Evolutionary conservation across 2,329 filamentous ascomycete species (phyloP), one percentile per base, ranked within the genome.

Genomic region (Tolypocladium tropicale): DNA sequence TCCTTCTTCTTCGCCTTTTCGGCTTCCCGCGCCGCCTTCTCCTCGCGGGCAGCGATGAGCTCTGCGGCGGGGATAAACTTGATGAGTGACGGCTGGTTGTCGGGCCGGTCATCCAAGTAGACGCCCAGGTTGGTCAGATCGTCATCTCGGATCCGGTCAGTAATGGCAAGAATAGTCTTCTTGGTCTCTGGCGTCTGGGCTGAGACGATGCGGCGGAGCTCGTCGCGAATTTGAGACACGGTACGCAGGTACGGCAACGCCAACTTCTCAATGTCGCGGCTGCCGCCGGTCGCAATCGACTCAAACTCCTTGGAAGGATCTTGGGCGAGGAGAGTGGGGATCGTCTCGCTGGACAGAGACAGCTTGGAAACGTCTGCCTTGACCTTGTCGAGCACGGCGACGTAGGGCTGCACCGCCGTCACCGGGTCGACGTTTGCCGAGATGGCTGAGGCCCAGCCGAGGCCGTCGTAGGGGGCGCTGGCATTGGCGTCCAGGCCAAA

Each of bases 61-160:
- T 83, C 78, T 4, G 76, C 72, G 4, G 78, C 79, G 0, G 81
- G 79, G 11, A 84, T 74, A 58, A 84, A 84, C 64, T 84, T 84
- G 59, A 96, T 86, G 34, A 96, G 78, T 0, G 90, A 90, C 0
- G 83, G 86, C 67, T 78, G 79, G 55, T 75, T 76, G 51, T 80
- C 81, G n/a, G 74, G 75, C 53, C 90, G 83, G 65, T 96, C 92
- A 67, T 96, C 92, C 1, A 96, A 83, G 66, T 95, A 95, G 57
- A 96, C 87, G 39, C 87, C 89, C 0, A 95, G 75, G 57, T 92
- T 85, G 64, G 89, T 92, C 12, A 96, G 82, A 56, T 92, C 84
- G 11, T 83, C 78, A 68, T 96, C 89, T 54, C 92, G 88, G 48
- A 96, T 82, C 21, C 81, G 79, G 67, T 95, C 93, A 61, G 88